A percentile compares a stretch with the other conserved stretches of the same genome.
These are phyloP conservation scores for Solanum clarkiae DNA, from an alignment of 257 asterid species.

Conservation along the genomic window DNA sequence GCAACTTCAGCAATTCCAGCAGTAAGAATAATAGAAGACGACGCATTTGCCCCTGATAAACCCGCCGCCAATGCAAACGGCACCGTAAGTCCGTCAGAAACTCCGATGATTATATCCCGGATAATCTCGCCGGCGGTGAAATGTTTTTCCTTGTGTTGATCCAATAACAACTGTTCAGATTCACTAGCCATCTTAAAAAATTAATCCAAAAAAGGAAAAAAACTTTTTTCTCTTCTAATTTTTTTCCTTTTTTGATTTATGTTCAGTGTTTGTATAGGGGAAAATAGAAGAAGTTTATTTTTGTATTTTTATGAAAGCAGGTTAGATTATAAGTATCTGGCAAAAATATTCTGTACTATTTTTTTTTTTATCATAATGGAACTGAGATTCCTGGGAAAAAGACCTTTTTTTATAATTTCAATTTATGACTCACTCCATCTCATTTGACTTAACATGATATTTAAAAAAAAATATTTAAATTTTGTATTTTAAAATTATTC, in stretches of 20 bases:
- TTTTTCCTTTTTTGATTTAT: background rate
- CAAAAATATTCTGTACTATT: background rate
- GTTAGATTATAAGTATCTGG: background rate
- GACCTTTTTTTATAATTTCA: background rate
- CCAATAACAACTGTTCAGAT: constrained; percentile 23
- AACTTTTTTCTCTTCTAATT: background rate
- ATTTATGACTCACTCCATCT: no score
- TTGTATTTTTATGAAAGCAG: background rate
- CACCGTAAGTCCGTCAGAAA: constrained; percentile 88
- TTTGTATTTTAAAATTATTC: no score
- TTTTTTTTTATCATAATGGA: background rate
- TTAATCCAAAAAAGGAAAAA: background rate
- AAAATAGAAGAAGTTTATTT: background rate
- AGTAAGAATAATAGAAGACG: constrained; percentile 82
- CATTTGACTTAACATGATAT: no score
- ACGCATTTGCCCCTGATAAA: constrained; percentile 82
- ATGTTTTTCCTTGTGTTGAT: constrained; percentile 67
- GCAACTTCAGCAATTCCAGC: constrained; percentile 96
- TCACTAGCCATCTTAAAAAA: constrained; percentile 29
- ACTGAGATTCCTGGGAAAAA: background rate
- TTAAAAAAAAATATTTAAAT: no score
- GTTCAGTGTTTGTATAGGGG: background rate
- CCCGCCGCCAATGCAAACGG: constrained; percentile 99
- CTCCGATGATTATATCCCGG: constrained; percentile 86
- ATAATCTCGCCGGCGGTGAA: constrained; percentile 91